Percentiles rank a stretch among this genome's conserved stretches.
Evolutionary conservation across 495 filamentous ascomycete species (phyloP).

Genomic region (Achaetomiella virescens): DNA sequence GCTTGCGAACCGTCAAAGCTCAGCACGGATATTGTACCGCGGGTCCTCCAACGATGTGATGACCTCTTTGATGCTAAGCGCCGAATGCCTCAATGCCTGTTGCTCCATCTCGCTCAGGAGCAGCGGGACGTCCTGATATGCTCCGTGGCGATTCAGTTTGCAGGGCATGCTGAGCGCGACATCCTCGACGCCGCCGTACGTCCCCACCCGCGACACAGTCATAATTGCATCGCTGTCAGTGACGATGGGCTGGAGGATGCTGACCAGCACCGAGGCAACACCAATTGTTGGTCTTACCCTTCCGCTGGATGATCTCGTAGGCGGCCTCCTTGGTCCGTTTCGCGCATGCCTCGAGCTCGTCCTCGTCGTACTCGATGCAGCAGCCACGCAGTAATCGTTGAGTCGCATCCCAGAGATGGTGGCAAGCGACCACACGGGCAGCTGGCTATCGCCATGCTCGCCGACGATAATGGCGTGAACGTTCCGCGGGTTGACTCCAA

Average conservation of each 20-base stretch:
- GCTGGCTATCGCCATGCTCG: slow-evolving; percentile 30
- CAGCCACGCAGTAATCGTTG: slow-evolving; percentile 21
- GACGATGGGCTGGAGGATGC: slow-evolving; percentile 27
- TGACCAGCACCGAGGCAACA: slow-evolving; percentile 40
- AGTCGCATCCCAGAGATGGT: slow-evolving; percentile 29
- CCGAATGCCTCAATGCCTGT: slow-evolving; percentile 35
- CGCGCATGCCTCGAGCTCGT: slow-evolving; percentile 19
- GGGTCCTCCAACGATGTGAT: slow-evolving; percentile 4
- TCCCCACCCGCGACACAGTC: slow-evolving; percentile 27
- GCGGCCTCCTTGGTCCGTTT: slow-evolving; percentile 32
- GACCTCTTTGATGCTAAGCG: slow-evolving; percentile 21
- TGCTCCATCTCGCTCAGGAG: slow-evolving; percentile 20
- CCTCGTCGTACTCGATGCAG: slow-evolving; percentile 18
- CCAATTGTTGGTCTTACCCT: slow-evolving; percentile 59
- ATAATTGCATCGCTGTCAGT: slow-evolving; percentile 26
- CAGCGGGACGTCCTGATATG: slow-evolving; percentile 26
- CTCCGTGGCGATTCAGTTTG: slow-evolving; percentile 26
- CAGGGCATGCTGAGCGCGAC: slow-evolving; percentile 31
- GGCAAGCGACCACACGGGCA: slow-evolving; percentile 30
- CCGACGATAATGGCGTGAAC: slow-evolving; percentile 31
- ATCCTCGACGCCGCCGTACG: slow-evolving; percentile 24
- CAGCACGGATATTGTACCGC: neutral
- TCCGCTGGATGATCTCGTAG: slow-evolving; percentile 52
- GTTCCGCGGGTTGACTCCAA: slow-evolving; percentile 27
- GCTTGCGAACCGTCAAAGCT: neutral